These are phyloP conservation scores for Eugenia klotzschiana DNA, from an alignment of 441 rosid genomes.

Conservation along the genomic window DNA sequence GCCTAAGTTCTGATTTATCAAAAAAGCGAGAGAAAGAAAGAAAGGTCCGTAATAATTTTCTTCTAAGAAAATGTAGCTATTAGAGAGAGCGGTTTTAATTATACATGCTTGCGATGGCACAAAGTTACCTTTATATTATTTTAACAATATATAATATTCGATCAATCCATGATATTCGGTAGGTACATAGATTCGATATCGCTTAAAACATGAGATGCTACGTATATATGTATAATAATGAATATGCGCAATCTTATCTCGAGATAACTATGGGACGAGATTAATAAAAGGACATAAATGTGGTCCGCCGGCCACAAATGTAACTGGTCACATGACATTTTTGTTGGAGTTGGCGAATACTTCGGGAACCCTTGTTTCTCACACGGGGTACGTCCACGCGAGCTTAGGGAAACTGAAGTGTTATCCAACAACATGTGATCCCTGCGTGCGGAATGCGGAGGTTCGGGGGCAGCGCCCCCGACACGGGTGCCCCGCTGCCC, in stretches of 20 bases:
- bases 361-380: too few species aligned
- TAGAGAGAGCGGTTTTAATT: neutral
- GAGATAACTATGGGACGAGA: neutral
- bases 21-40: neutral
- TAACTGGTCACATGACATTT: neutral
- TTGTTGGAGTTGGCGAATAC: too few species aligned
- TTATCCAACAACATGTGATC: too few species aligned
- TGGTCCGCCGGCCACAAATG: neutral
- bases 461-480: too few species aligned
- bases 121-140: neutral
- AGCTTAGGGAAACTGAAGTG: too few species aligned
- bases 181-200: neutral
- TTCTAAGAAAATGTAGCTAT: neutral
- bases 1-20: neutral
- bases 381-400: too few species aligned
- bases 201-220: neutral
- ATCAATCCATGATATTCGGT: rapidly evolving
- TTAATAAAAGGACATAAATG: neutral
- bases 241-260: neutral
- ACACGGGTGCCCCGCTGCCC: too few species aligned
- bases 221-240: neutral
- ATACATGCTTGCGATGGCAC: neutral
- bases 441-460: too few species aligned
- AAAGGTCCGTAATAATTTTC: neutral
- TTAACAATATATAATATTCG: neutral